Percentiles rank a stretch among this genome's conserved stretches.
phyloP scores from a whole-genome alignment of 2,329 filamentous ascomycete genomes.

The Trichoderma endophyticum region DNA sequence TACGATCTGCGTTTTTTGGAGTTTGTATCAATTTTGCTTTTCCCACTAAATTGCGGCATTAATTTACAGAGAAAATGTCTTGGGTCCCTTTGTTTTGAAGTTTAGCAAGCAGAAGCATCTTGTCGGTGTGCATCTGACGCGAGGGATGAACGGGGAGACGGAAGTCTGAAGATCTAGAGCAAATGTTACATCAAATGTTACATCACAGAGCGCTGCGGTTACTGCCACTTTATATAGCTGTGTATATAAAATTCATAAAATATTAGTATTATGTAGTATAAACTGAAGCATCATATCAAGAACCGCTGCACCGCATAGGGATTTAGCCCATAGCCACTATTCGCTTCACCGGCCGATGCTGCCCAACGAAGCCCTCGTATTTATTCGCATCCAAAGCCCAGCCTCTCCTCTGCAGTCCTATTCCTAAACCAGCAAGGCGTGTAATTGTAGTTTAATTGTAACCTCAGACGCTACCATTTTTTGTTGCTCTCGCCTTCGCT shows the following conservation, averaged over 20 bases:
- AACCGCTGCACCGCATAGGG: background rate
- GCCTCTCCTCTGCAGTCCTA: background rate
- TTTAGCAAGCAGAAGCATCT: background rate
- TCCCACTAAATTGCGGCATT: background rate
- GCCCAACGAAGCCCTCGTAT: background rate
- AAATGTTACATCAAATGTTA: background rate
- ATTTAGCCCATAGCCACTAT: background rate
- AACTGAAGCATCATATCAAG: background rate
- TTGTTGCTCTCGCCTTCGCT: background rate
- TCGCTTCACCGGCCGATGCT: background rate
- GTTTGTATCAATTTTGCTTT: background rate
- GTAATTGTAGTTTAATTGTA: background rate
- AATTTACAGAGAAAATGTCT: background rate
- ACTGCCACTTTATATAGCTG: background rate
- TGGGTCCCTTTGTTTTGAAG: background rate
- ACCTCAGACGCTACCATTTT: background rate
- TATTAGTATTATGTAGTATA: background rate
- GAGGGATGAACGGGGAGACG: background rate
- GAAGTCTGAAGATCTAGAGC: background rate
- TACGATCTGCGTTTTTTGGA: too few species aligned
- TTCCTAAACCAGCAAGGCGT: background rate
- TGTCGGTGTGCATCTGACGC: background rate
- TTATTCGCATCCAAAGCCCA: background rate
- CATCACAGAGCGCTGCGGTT: background rate
- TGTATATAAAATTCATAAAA: background rate